phyloP scores from a whole-genome alignment of 345 rosid species.

The Arabis alpina region DNA sequence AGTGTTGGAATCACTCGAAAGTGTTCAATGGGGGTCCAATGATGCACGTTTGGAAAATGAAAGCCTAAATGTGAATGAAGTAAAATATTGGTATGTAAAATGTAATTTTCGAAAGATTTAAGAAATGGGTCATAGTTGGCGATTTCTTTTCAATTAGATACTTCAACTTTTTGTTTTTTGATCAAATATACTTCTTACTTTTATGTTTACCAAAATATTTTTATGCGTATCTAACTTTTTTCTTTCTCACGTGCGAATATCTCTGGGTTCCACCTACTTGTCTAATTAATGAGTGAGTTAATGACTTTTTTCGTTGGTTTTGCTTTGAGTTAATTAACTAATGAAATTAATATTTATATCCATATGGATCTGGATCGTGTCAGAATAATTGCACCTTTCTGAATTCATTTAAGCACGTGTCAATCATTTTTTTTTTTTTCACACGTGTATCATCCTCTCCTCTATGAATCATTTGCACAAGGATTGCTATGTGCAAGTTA shows the following conservation, averaged over 20 bases:
- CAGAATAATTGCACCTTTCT: constrained; percentile 1
- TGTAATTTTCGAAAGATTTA: constrained; percentile 30
- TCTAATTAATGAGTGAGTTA: background rate
- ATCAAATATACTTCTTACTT: background rate
- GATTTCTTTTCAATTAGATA: background rate
- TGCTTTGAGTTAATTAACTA: constrained; percentile 15
- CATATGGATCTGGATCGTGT: background rate
- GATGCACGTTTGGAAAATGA: constrained; percentile 7
- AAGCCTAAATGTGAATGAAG: background rate
- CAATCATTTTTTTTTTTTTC: background rate
- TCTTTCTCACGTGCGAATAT: constrained; percentile 36
- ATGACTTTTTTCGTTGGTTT: background rate
- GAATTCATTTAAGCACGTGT: constrained; percentile 21
- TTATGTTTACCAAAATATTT: constrained; percentile 13
- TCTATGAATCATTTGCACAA: background rate
- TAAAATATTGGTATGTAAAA: background rate
- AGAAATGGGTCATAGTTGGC: constrained; percentile 37
- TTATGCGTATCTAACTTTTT: constrained; percentile 2
- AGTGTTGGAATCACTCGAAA: background rate
- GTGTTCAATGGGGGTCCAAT: background rate
- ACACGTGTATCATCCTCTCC: constrained; percentile 4
- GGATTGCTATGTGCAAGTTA: background rate
- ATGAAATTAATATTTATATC: background rate
- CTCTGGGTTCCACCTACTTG: constrained; percentile 25
- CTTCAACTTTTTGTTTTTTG: background rate